Evolutionary conservation across 345 rosid genomes (phyloP).

Genomic region (Hypericum perforatum): DNA sequence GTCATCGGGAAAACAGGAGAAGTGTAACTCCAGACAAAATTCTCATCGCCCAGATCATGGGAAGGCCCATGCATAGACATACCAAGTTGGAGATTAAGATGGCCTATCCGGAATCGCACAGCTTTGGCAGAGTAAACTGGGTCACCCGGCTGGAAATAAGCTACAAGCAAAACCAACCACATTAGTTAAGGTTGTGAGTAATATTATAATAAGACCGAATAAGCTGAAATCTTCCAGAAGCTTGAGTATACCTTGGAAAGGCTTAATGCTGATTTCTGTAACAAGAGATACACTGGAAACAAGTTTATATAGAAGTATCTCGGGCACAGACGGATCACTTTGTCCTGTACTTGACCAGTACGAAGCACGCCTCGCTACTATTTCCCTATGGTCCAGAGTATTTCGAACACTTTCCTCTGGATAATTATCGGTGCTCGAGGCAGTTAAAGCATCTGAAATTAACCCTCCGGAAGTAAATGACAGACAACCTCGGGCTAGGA

Average conservation of each 20-base stretch:
- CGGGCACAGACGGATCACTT: slow-evolving; percentile 19
- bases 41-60: slow-evolving; percentile 7
- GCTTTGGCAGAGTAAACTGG: slow-evolving; percentile 32
- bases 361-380: slow-evolving; percentile 16
- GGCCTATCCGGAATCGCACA: slow-evolving; percentile 31
- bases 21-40: slow-evolving; percentile 26
- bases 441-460: slow-evolving; percentile 26
- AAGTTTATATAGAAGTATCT: slow-evolving; percentile 28
- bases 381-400: slow-evolving; percentile 30
- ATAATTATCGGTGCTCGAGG: slow-evolving; percentile 37
- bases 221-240: not conserved
- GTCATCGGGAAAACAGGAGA: slow-evolving; percentile 36
- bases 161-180: slow-evolving; percentile 14
- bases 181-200: not conserved
- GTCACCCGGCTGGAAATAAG: slow-evolving; percentile 31
- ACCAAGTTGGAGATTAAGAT: slow-evolving; percentile 11
- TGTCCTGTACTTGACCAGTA: slow-evolving; percentile 41
- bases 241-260: slow-evolving; percentile 26
- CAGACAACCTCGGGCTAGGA: slow-evolving; percentile 26
- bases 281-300: slow-evolving; percentile 23
- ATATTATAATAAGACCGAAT: not conserved
- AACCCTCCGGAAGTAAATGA: slow-evolving; percentile 16
- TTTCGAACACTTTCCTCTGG: slow-evolving; percentile 29
- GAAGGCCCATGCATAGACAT: slow-evolving; percentile 4
- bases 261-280: slow-evolving; percentile 29